Evolutionary conservation across 768 basidiomycete species (phyloP).

Genomic region (Mycena galericulata): DNA sequence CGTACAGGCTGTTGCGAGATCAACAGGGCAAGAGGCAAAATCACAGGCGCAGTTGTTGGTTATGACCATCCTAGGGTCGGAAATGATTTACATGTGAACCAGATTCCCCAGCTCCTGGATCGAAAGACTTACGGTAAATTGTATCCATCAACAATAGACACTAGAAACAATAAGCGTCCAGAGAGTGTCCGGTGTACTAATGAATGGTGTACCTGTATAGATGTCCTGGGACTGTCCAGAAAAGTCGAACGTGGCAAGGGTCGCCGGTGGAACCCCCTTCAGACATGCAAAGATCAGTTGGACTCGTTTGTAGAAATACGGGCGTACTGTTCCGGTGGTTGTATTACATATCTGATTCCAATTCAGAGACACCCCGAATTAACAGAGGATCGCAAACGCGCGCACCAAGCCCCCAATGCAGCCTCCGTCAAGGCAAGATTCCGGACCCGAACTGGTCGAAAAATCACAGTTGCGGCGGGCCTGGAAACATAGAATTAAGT

Average conservation of each 20-base stretch:
- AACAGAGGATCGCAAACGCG: background rate
- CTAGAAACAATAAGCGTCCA: conserved; percentile 7
- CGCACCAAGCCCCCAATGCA: conserved; percentile 22
- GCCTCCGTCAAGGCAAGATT: conserved; percentile 20
- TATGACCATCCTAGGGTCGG: conserved; percentile 8
- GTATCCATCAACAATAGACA: conserved; percentile 18
- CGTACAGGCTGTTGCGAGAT: conserved; percentile 18
- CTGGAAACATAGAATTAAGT: conserved; percentile 1
- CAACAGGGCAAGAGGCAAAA: conserved; percentile 21
- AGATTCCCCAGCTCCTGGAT: background rate
- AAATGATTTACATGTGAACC: conserved; percentile 15
- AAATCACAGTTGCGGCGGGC: conserved; percentile 21
- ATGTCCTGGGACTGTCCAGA: conserved; percentile 10
- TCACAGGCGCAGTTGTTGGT: conserved; percentile 1
- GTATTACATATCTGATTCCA: conserved; percentile 1
- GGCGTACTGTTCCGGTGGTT: conserved; percentile 19
- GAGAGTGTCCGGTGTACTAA: background rate
- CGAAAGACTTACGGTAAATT: conserved; percentile 20
- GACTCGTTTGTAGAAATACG: background rate
- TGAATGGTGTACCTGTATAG: conserved; percentile 16
- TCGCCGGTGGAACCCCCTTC: conserved; percentile 20
- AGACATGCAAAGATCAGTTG: conserved; percentile 12
- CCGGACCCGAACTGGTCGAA: conserved; percentile 9
- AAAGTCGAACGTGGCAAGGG: conserved; percentile 20
- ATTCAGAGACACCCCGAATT: background rate